Base-by-base conservation (phyloP, 768 basidiomycete genomes). In the Peribolospora baueri region DNA sequence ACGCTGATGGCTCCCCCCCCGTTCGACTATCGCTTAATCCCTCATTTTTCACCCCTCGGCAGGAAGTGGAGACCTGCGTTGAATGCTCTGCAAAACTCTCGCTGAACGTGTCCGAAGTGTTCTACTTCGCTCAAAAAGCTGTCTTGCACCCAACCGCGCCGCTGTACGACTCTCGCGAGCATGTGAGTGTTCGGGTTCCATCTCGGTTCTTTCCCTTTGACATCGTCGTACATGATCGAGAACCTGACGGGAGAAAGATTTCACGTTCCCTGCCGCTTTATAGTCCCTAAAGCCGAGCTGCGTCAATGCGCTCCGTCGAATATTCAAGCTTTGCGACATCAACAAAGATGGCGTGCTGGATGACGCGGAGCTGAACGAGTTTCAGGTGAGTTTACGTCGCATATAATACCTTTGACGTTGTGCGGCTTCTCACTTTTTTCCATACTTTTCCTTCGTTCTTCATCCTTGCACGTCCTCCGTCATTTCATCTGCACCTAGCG, bases 61-160 rank as follows among this genome's bases (percentile, higher is more conserved):
- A 97, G 91, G 90, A 95, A 76, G 90, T 95, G 54, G 90, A 95
- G 66, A 95, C 91, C 46, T 95, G 90, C 63, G 84, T 97, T 40
- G 91, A 97, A 70, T 70, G 68, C 54, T 63, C 62, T 0, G 59
- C 63, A 6, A 42, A 59, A 14, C 45, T 58, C 4, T 57, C 61
- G 3, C 51, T 61, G 48, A 61, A 61, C 61, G 81, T 95, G 56
- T 90, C 88, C 11, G 90, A 91, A 68, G 87, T 97, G 40, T 88
- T 97, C 71, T 95, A 91, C 68, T 95, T 95, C 67, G 91, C 91
- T 2, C 90, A 93, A 68, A 95, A 93, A 65, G 91, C 91, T 9
- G 91, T 98, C 41, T 71, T 95, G 8, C 87, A 98, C 65, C 91
- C 91, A 2, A 91, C 88, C 1, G 91, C 91, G 5, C 91, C 91